Evolutionary conservation across 176 grass and related monocot genomes (phyloP).

Genomic region (Triticum urartu): DNA sequence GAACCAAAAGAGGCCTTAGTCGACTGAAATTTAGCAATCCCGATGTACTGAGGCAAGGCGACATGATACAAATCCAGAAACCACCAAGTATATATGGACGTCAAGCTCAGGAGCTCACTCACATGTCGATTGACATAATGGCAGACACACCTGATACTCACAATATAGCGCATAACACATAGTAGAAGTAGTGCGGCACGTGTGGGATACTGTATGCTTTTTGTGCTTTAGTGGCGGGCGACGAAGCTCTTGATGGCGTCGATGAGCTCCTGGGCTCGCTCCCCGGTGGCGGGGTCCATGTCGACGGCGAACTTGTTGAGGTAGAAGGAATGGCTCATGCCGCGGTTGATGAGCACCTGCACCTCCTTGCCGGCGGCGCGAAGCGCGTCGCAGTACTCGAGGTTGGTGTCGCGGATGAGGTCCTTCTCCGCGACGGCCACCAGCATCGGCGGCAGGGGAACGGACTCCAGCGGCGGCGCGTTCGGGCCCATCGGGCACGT

Average conservation of each 20-base stretch:
- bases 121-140: not conserved
- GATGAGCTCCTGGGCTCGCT: slow-evolving; percentile 66
- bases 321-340: slow-evolving; percentile 86
- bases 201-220: not conserved
- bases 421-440: slow-evolving; percentile 73
- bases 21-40: too few relatives aligned
- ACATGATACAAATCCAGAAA: too few relatives aligned
- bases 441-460: slow-evolving; percentile 61
- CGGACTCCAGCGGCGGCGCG: slow-evolving; percentile 59
- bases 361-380: slow-evolving; percentile 67
- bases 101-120: not conserved
- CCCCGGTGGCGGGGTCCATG: slow-evolving; percentile 55
- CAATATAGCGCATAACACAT: not conserved
- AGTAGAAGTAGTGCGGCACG: not conserved
- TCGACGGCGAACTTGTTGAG: slow-evolving; percentile 92
- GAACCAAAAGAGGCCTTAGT: too few relatives aligned
- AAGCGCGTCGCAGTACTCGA: slow-evolving; percentile 78
- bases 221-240: slow-evolving; percentile 35
- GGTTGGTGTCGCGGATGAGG: slow-evolving; percentile 70
- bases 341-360: slow-evolving; percentile 60
- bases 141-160: not conserved
- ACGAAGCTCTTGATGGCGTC: slow-evolving; percentile 63
- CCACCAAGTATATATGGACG: not conserved
- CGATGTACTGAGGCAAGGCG: too few relatives aligned
- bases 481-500: slow-evolving; percentile 70